Conservation (phyloP, 192 early-diverging fungal genomes). For the Mortierella alpina region DNA sequence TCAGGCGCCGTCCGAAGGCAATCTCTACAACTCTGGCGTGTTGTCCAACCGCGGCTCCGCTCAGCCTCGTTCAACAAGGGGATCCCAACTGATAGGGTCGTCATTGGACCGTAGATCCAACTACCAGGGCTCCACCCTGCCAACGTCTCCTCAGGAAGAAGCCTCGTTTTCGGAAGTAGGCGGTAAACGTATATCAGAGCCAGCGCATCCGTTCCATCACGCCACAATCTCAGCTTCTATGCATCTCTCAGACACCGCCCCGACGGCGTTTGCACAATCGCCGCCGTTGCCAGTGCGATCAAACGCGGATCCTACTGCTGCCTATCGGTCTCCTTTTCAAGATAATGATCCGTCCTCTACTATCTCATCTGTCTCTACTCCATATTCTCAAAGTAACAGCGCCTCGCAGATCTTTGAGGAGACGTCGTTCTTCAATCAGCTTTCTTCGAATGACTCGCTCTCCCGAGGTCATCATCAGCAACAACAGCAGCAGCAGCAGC, state of each 20-base stretch:
- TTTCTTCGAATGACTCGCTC: constrained; percentile 43
- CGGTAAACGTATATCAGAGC: constrained; percentile 14
- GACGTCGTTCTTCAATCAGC: constrained; percentile 49
- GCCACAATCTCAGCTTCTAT: constrained; percentile 29
- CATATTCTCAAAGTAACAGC: constrained; percentile 51
- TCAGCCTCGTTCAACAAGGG: constrained; percentile 37
- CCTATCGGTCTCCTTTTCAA: neutral
- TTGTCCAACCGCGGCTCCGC: constrained; percentile 23
- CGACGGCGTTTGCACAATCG: neutral
- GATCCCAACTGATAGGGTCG: constrained; percentile 30
- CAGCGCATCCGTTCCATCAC: constrained; percentile 42
- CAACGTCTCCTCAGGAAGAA: constrained; percentile 40
- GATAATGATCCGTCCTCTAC: constrained; percentile 43
- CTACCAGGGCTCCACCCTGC: neutral
- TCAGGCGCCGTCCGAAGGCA: constrained; percentile 10
- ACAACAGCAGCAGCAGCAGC: neutral
- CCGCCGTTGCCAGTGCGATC: neutral
- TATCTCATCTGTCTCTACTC: constrained; percentile 31
- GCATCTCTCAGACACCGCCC: neutral
- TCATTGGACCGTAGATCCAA: constrained; percentile 8
- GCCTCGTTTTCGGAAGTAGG: neutral
- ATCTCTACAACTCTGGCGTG: constrained; percentile 23
- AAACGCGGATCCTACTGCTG: neutral
- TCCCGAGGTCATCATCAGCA: constrained; percentile 24
- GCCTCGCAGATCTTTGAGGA: constrained; percentile 53